phyloP scores from a whole-genome alignment of 139 green algal genomes.

The Dunaliella sp. region DNA sequence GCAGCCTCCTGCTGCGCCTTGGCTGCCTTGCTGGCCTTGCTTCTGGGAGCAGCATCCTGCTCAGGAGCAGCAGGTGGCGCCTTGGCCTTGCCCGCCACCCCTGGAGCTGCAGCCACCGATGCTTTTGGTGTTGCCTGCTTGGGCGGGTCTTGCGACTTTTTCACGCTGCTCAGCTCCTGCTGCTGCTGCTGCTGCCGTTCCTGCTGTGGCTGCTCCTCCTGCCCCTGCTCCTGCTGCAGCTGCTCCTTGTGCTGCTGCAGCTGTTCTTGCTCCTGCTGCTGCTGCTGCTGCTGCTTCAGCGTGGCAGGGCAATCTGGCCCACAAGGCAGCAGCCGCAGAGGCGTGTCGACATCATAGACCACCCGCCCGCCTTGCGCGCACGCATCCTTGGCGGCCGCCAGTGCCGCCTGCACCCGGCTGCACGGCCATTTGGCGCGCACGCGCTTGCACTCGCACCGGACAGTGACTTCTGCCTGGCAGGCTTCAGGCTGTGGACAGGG shows the following conservation, averaged over 20 bases:
- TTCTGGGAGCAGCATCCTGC: too few relatives aligned
- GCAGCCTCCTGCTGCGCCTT: neutral
- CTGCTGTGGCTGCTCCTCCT: neutral
- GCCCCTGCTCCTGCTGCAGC: neutral
- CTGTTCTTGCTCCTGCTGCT: conserved; percentile 9
- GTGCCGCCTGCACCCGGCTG: conserved; percentile 44
- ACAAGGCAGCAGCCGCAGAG: conserved; percentile 59
- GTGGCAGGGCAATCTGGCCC: conserved; percentile 43
- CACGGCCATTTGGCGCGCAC: conserved; percentile 62
- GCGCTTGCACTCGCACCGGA: conserved; percentile 69
- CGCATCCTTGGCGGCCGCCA: conserved; percentile 28
- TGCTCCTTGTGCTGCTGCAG: neutral
- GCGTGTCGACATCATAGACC: conserved; percentile 35
- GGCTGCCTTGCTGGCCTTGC: neutral
- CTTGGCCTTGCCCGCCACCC: neutral
- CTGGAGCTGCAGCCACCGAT: neutral
- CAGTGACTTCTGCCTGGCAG: conserved; percentile 61
- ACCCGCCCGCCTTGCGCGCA: conserved; percentile 20
- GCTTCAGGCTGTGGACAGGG: conserved; percentile 43
- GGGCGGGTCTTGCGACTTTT: neutral
- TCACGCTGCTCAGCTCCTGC: neutral
- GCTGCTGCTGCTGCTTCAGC: conserved; percentile 21
- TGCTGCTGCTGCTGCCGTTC: neutral
- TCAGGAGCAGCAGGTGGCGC: neutral
- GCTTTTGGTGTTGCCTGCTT: neutral